Evolutionary conservation across 140 eudicot genomes (phyloP).

Genomic region (Eryngium alpinum): DNA sequence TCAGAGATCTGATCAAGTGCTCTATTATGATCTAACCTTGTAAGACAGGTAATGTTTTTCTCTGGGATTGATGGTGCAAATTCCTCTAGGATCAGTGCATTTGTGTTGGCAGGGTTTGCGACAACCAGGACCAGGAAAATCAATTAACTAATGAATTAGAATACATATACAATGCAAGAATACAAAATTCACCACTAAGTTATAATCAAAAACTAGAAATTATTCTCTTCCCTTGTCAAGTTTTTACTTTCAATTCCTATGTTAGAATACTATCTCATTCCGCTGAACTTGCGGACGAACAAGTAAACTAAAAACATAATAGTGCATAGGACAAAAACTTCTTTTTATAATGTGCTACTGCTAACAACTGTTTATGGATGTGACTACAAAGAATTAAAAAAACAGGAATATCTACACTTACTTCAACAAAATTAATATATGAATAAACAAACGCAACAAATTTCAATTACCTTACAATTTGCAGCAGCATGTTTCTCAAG

Average conservation of each 20-base stretch:
- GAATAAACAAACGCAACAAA: background rate
- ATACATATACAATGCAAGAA: background rate
- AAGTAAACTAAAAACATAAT: too few species aligned
- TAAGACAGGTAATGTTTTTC: constrained; percentile 80
- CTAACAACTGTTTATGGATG: too few species aligned
- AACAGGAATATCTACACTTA: background rate
- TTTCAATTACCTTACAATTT: constrained; percentile 67
- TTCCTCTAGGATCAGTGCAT: constrained; percentile 86
- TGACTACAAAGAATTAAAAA: background rate
- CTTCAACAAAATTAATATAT: background rate
- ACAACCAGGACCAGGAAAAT: constrained; percentile 71
- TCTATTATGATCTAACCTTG: constrained; percentile 92
- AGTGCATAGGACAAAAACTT: background rate
- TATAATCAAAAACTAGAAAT: background rate
- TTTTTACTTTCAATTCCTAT: background rate
- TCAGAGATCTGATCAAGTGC: constrained; percentile 91
- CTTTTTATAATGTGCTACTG: too few species aligned
- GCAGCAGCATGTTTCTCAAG: constrained; percentile 91
- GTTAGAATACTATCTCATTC: background rate
- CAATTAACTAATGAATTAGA: background rate
- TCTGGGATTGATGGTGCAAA: constrained; percentile 93
- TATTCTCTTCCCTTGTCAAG: background rate
- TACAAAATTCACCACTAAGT: background rate
- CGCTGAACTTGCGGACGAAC: background rate
- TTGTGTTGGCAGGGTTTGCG: constrained; percentile 97